phyloP scores from a whole-genome alignment of 2,329 filamentous ascomycete species.

The Cercospora citrullina region DNA sequence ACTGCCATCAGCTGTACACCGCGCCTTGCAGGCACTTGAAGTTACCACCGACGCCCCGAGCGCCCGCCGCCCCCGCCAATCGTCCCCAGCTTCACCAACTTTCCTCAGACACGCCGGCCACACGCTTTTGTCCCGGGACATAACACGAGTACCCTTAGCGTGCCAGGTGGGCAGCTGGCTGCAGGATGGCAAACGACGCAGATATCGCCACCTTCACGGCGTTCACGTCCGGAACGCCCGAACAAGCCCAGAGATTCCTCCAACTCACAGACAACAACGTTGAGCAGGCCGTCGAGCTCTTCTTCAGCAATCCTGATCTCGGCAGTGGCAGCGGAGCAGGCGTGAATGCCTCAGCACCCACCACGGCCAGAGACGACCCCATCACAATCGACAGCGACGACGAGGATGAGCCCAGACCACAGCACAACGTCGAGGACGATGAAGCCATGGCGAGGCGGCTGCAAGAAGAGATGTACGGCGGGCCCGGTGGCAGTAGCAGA shows the following conservation, averaged over 20 bases:
- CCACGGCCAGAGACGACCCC: slow-evolving; percentile 49
- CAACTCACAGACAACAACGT: slow-evolving; percentile 81
- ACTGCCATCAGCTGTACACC: background rate
- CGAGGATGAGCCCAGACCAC: slow-evolving; percentile 37
- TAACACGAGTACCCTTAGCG: background rate
- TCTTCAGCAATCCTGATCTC: slow-evolving; percentile 74
- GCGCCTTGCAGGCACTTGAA: background rate
- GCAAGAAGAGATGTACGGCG: slow-evolving; percentile 86
- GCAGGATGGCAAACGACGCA: slow-evolving; percentile 49
- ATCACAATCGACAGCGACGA: slow-evolving; percentile 74
- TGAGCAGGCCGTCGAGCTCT: slow-evolving; percentile 84
- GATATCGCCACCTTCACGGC: slow-evolving; percentile 72
- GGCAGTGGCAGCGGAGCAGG: slow-evolving; percentile 41
- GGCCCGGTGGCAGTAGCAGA: slow-evolving; percentile 45
- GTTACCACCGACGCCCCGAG: background rate
- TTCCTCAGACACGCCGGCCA: background rate
- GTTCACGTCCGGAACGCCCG: slow-evolving; percentile 74
- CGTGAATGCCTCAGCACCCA: slow-evolving; percentile 37
- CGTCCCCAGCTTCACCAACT: background rate
- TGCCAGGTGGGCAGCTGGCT: slow-evolving; percentile 2
- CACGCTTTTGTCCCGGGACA: background rate
- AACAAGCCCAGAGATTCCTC: slow-evolving; percentile 79
- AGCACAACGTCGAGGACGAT: slow-evolving; percentile 69
- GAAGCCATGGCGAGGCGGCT: slow-evolving; percentile 87
- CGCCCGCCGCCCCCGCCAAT: background rate